phyloP scores from a whole-genome alignment of 371 early-diverging fungal genomes.

The Caulochytrium protostelioides region DNA sequence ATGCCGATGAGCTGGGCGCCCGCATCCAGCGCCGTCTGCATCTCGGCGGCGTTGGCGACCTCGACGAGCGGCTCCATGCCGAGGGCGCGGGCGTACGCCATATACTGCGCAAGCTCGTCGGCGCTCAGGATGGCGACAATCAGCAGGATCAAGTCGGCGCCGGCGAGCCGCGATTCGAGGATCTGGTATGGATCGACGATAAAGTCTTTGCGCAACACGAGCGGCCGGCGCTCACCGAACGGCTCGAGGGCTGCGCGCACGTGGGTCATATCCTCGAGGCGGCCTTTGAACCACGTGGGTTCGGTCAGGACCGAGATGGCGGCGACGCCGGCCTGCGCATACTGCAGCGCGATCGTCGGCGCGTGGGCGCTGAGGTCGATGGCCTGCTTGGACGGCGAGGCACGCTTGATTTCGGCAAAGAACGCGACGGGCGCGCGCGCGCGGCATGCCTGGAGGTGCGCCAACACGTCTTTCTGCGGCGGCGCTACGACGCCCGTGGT shows the following conservation, averaged over 20 bases:
- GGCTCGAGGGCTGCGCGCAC: constrained; percentile 45
- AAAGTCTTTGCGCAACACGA: constrained; percentile 87
- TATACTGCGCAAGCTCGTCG: constrained; percentile 37
- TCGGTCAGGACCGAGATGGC: constrained; percentile 91
- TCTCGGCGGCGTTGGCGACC: constrained; percentile 74
- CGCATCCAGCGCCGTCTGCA: constrained; percentile 54
- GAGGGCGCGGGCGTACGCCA: constrained; percentile 43
- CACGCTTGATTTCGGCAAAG: constrained; percentile 90
- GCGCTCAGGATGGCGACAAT: constrained; percentile 77
- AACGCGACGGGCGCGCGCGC: constrained; percentile 33
- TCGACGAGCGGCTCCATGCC: constrained; percentile 96
- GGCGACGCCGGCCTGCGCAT: constrained; percentile 70
- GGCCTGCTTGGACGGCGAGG: constrained; percentile 85
- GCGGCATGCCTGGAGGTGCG: constrained; percentile 34
- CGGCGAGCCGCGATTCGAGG: constrained; percentile 66
- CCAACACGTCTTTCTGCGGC: constrained; percentile 47
- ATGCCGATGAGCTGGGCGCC: constrained; percentile 82
- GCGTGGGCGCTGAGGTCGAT: constrained; percentile 64
- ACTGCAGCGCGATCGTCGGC: constrained; percentile 56
- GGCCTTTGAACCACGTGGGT: constrained; percentile 91
- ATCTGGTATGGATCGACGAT: constrained; percentile 90
- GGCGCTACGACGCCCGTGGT: constrained; percentile 53
- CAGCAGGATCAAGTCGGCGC: constrained; percentile 79
- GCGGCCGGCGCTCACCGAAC: constrained; percentile 50
- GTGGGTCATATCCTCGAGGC: constrained; percentile 63